phyloP scores from a whole-genome alignment of 2,329 filamentous ascomycete genomes.

The Aspergillus fumigatus region DNA sequence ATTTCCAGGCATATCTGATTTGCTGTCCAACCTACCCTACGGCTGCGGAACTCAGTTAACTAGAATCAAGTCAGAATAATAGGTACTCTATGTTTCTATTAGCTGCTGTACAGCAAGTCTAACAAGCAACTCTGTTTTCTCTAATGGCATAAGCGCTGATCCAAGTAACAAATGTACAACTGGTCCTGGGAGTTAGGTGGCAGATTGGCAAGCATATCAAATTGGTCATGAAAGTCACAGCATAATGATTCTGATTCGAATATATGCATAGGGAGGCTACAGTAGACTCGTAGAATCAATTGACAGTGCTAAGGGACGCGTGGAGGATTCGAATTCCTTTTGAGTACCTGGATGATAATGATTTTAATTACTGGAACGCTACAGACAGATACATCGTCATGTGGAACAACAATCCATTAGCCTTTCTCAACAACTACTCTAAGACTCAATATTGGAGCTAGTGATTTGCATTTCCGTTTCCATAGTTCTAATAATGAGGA shows the following conservation, averaged over 20 bases:
- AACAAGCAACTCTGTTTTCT: neutral
- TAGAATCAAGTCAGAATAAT: neutral
- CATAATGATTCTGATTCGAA: neutral
- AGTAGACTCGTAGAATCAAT: neutral
- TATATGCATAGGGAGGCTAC: neutral
- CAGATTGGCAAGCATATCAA: neutral
- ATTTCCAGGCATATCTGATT: conserved; percentile 1
- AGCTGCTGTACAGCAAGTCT: neutral
- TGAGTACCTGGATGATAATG: conserved; percentile 12
- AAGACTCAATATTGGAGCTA: neutral
- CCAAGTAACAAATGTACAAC: neutral
- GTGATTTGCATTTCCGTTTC: neutral
- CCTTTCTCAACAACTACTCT: neutral
- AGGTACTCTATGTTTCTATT: neutral
- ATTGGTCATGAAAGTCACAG: no score
- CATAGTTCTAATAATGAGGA: neutral
- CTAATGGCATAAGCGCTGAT: neutral
- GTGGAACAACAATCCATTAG: neutral
- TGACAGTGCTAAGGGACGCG: conserved; percentile 20
- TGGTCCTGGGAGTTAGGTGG: neutral
- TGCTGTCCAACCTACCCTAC: conserved; percentile 2
- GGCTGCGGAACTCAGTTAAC: neutral
- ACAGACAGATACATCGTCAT: neutral
- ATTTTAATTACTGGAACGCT: conserved; percentile 1
- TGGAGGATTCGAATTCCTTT: conserved; percentile 25